phyloP scores from a whole-genome alignment of 768 basidiomycete species.

The Termitomyces sp. region DNA sequence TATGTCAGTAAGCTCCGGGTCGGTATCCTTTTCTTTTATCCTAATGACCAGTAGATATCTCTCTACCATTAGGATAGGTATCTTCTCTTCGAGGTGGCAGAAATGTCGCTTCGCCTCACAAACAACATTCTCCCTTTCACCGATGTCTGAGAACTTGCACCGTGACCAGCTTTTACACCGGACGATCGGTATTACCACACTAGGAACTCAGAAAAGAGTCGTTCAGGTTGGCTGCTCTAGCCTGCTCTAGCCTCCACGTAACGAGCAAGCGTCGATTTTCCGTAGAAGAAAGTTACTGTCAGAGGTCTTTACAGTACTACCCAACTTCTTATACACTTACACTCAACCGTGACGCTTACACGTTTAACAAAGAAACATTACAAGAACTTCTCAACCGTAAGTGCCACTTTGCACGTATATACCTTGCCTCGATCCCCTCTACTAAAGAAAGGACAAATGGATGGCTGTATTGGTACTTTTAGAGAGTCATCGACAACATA shows the following conservation, averaged over 20 bases:
- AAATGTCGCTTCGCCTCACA: neutral
- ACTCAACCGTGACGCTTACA: neutral
- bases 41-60: neutral
- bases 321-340: neutral
- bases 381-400: neutral
- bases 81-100: neutral
- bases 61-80: neutral
- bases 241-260: neutral
- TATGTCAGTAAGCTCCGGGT: neutral
- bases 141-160: too few species aligned
- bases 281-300: neutral
- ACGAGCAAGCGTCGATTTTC: neutral
- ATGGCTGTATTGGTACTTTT: too few species aligned
- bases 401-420: neutral
- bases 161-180: too few species aligned
- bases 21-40: neutral
- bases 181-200: neutral
- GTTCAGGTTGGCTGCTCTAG: too few species aligned
- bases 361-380: neutral
- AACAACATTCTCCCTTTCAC: too few species aligned
- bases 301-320: neutral
- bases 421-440: neutral
- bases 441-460: neutral
- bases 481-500: neutral
- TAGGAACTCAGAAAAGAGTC: neutral